Conservation (phyloP, 2,329 filamentous ascomycete genomes). For the Talaromyces islandicus region DNA sequence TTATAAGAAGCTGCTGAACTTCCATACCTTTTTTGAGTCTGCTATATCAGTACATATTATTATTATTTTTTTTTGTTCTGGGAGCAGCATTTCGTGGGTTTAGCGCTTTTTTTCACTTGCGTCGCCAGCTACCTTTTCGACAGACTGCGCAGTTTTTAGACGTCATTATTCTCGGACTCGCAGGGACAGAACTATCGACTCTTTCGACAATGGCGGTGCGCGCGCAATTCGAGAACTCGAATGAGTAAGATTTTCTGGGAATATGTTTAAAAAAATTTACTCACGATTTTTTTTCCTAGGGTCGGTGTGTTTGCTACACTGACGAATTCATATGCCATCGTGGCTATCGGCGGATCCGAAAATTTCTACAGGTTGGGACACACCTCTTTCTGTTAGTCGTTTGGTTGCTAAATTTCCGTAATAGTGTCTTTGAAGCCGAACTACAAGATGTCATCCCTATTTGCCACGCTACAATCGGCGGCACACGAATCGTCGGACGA, state of each 20-base stretch:
- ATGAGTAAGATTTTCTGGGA: slow-evolving; percentile 32
- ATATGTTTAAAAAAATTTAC: neutral
- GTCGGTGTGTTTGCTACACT: slow-evolving; percentile 95
- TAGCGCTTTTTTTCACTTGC: neutral
- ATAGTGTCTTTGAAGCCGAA: slow-evolving; percentile 91
- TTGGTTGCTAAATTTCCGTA: neutral
- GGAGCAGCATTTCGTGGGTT: neutral
- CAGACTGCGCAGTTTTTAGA: neutral
- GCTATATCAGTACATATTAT: neutral
- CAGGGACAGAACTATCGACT: slow-evolving; percentile 1
- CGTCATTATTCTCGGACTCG: neutral
- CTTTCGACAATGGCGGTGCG: slow-evolving; percentile 39
- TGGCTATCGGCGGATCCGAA: slow-evolving; percentile 90
- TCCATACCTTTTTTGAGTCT: neutral
- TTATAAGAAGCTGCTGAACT: neutral
- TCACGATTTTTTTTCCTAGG: slow-evolving; percentile 45
- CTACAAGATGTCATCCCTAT: slow-evolving; percentile 96
- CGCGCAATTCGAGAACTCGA: slow-evolving; percentile 46
- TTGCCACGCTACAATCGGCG: slow-evolving; percentile 92
- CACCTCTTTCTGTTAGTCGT: neutral
- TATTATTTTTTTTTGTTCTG: neutral
- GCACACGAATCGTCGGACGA: slow-evolving; percentile 90
- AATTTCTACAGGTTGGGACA: slow-evolving; percentile 78
- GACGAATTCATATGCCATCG: slow-evolving; percentile 94
- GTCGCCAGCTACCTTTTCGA: too few species aligned